Percentiles rank a stretch among this genome's conserved stretches.
Evolutionary conservation across 345 rosid species (phyloP).

Genomic region (Crucihimalaya himalaica): DNA sequence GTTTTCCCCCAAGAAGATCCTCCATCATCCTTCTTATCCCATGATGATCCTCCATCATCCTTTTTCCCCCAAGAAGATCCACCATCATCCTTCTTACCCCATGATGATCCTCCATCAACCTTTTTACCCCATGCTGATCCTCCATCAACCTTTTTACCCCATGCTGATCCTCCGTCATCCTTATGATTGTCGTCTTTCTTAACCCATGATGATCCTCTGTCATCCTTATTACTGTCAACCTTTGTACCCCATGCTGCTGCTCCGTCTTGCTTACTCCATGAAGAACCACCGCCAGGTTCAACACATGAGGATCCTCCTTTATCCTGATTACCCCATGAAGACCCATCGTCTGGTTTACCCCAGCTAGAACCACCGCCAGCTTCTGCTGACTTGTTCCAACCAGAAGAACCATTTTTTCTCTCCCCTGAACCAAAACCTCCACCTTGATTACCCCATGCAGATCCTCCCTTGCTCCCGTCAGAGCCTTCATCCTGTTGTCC

Average conservation of each 20-base stretch:
- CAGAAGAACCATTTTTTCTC: constrained; percentile 35
- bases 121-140: constrained; percentile 42
- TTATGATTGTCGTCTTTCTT: not conserved
- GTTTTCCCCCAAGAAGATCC: not conserved
- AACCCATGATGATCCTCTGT: constrained; percentile 38
- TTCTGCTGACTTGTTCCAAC: constrained; percentile 28
- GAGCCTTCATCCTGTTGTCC: constrained; percentile 37
- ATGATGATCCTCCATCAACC: constrained; percentile 18
- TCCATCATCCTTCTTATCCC: constrained; percentile 1
- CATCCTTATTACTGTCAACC: constrained; percentile 1
- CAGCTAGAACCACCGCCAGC: too few relatives aligned
- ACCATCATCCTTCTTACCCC: constrained; percentile 43
- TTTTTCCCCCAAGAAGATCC: constrained; percentile 43
- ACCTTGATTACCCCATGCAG: constrained; percentile 36
- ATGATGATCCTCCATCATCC: not conserved
- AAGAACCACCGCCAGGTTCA: constrained; percentile 44
- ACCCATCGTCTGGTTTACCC: constrained; percentile 27
- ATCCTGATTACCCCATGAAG: constrained; percentile 37
- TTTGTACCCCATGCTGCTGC: constrained; percentile 9
- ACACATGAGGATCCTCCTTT: constrained; percentile 38
- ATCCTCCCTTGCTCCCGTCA: constrained; percentile 14
- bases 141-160: constrained; percentile 18
- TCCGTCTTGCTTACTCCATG: constrained; percentile 41
- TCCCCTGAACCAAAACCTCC: constrained; percentile 30
- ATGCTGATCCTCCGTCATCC: not conserved